Conservation (phyloP, 2,329 filamentous ascomycete genomes). For the Fusarium tanahbumbuense region DNA sequence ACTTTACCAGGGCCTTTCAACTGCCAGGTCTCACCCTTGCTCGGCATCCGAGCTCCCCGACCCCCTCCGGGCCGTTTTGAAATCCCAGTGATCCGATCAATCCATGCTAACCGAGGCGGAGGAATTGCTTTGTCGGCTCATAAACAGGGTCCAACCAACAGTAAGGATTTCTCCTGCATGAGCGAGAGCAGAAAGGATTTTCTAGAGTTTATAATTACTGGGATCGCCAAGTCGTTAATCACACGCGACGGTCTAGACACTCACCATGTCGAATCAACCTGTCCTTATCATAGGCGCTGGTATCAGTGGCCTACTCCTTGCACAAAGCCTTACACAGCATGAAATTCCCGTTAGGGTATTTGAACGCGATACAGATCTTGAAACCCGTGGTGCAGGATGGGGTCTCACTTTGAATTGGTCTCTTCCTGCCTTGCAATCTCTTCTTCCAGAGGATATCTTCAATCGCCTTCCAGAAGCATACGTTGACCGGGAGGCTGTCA, state of each 20-base stretch:
- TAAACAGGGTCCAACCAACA: neutral
- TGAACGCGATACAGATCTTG: slow-evolving; percentile 62
- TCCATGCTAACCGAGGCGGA: neutral
- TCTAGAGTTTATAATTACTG: neutral
- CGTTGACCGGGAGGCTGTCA: slow-evolving; percentile 64
- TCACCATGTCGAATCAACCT: slow-evolving; percentile 27
- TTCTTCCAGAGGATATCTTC: slow-evolving; percentile 62
- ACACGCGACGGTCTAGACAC: neutral
- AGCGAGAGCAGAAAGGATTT: neutral
- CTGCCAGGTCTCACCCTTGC: neutral
- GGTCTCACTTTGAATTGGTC: slow-evolving; percentile 74
- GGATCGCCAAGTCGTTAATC: neutral
- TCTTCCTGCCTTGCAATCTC: slow-evolving; percentile 61
- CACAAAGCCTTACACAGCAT: slow-evolving; percentile 50
- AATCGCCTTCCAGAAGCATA: slow-evolving; percentile 61
- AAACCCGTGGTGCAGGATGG: slow-evolving; percentile 66
- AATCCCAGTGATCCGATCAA: neutral
- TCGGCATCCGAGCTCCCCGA: neutral
- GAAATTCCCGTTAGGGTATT: slow-evolving; percentile 60
- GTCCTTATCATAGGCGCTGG: slow-evolving; percentile 55
- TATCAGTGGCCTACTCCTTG: slow-evolving; percentile 53
- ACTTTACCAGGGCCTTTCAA: neutral
- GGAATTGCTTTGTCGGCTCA: neutral
- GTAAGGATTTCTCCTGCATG: neutral
- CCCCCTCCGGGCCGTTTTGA: neutral